phyloP scores from a whole-genome alignment of 345 rosid genomes.

The Rhizophora apiculata region DNA sequence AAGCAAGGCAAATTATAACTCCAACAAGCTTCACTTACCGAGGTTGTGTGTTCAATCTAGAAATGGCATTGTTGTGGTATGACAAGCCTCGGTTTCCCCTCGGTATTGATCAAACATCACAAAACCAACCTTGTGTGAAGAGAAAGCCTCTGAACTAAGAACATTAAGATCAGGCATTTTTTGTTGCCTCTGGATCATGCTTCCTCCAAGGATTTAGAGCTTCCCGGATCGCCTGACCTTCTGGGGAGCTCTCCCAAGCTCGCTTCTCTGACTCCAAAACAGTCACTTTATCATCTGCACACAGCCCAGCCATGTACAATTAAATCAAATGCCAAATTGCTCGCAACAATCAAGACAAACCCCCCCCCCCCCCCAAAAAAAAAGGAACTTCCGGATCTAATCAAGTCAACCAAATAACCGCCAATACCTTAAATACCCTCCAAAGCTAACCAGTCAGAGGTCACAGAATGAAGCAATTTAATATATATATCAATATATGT shows the following conservation, averaged over 20 bases:
- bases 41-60: too few species aligned
- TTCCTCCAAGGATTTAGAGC: slow-evolving; percentile 92
- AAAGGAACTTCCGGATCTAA: too few species aligned
- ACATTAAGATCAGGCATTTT: slow-evolving; percentile 3
- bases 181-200: slow-evolving; percentile 40
- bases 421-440: too few species aligned
- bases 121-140: too few species aligned
- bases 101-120: too few species aligned
- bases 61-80: too few species aligned
- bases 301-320: background rate
- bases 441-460: background rate
- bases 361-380: background rate
- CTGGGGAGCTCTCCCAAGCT: slow-evolving; percentile 68
- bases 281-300: slow-evolving; percentile 82
- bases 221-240: slow-evolving; percentile 70
- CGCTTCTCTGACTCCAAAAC: slow-evolving; percentile 78
- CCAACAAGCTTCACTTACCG: too few species aligned
- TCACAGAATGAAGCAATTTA: background rate
- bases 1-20: too few species aligned
- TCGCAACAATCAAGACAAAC: background rate
- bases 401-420: too few species aligned
- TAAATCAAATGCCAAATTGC: too few species aligned
- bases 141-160: too few species aligned
- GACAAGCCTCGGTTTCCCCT: too few species aligned
- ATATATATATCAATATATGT: background rate